Base-by-base conservation (phyloP, 2,329 filamentous ascomycete species). In the Calonectria ilicicola region DNA sequence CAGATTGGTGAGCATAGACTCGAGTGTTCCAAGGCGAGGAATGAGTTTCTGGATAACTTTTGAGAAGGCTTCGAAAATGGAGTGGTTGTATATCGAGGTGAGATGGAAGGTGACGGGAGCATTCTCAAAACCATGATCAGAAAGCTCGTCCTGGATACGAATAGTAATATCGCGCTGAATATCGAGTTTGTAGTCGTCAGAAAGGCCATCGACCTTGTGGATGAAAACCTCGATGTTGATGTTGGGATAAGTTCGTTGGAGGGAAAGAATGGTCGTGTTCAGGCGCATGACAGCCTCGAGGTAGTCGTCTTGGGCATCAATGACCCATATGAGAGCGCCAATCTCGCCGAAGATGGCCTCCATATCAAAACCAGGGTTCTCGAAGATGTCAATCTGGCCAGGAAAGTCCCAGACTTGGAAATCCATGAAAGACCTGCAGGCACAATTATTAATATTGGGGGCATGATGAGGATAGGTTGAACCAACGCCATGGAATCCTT, bases 171-270 rank as follows among this genome's bases (percentile, higher is more conserved):
- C 97, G 72, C 97, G 93, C 86, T 98, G 97, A 21, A 97, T 98
- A 80, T 99, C 97, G 71, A 96, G 92, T 82, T 97, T 96, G 87
- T 97, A 98, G 84, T 99, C 97, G 77, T 98, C 97, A 32, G 95
- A 97, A 19, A 99, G 89, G n/a, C 96, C 96, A 82, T 99, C 97
- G 40, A 98, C 96, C 84, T 99, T 99, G 89, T 99, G 97, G 79
- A 99, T 98, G 84, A 99, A 98, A 64, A 99, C 96, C 82, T 98
- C 96, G 76, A 99, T 94, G 84, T 98, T 98, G 85, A 98, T 97
- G 81, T 95, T 93, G 2, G 96, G 96, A 81, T 98, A 98, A 73
- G 91, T 92, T 76, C 95, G 92, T 82, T 98, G 95, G 2, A 99
- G 91, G 76, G 95, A 94, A 70, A 98, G 88, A 74, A 98, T 98